Evolutionary conservation across 257 asterid species (phyloP), one percentile per base, ranked within the genome.

Genomic region (Anisodus acutangulus): DNA sequence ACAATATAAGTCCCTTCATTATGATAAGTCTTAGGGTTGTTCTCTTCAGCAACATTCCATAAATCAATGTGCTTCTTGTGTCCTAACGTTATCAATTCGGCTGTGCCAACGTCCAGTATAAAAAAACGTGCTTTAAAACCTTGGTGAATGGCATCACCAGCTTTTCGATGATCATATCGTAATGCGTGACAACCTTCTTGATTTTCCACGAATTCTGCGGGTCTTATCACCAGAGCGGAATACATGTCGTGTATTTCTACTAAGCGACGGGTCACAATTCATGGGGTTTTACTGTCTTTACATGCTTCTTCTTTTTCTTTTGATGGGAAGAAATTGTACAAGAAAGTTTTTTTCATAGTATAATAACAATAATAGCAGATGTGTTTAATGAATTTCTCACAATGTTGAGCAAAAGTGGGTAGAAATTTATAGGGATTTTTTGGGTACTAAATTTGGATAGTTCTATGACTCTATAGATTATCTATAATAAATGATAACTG

Each of bases 81-180:
- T 2, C 93, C 90, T 19, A 10, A 58, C 11, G 87, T 89, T 0
- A 87, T 51, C 22, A 85, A 87, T 13, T 76, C 87, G 1, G 91
- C 90, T 91, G 88, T 82, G 69, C 39, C 15, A 89, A 63, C 39
- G 78, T 87, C 97, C 97, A 91, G 10, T 90, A 85, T 1, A 92
- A 86, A 2, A 93, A 85, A n/a, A 93, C 60, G 60, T 89, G 82
- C 66, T 90, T 86, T 5, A 93, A 90, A 90, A 6, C 80, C 59
- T 90, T 92, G 6, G 45, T n/a, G 22, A 26, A 16, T 41, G 22
- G 26, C 26, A 22, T 22, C 26, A 22, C 26, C 26, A 22, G 26
- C 26, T 22, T 22, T 22, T 22, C 26, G 26, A 22, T 22, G 26
- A 22, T 22, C 26, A 22, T 22, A 0, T 22, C 26, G 26, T 22